Conservation (phyloP, 2,329 filamentous ascomycete genomes). For the Ascochyta fabae region DNA sequence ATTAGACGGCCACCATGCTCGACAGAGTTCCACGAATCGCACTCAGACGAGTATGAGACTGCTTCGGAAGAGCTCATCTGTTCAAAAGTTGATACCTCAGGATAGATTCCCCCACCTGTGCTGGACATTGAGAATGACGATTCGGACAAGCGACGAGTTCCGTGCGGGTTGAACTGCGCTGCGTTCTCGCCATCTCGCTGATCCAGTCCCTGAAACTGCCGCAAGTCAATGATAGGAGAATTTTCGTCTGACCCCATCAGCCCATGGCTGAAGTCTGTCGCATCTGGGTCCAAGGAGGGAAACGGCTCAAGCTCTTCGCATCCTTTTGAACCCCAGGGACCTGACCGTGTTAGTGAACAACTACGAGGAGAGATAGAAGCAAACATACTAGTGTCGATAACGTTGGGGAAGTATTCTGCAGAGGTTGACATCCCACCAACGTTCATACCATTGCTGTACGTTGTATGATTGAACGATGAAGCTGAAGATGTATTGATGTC, state of each 20-base stretch:
- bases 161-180: slow-evolving; percentile 52
- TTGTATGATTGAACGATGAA: slow-evolving; percentile 28
- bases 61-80: slow-evolving; percentile 74
- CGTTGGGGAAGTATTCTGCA: slow-evolving; percentile 44
- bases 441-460: slow-evolving; percentile 32
- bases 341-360: slow-evolving; percentile 35
- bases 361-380: neutral
- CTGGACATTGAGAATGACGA: slow-evolving; percentile 77
- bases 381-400: slow-evolving; percentile 49
- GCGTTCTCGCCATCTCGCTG: slow-evolving; percentile 41
- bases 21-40: slow-evolving; percentile 71
- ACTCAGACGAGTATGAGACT: slow-evolving; percentile 65
- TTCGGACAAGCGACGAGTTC: slow-evolving; percentile 70
- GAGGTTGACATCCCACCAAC: slow-evolving; percentile 27
- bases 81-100: slow-evolving; percentile 74
- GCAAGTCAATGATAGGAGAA: slow-evolving; percentile 50
- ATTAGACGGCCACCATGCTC: slow-evolving; percentile 69
- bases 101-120: slow-evolving; percentile 60
- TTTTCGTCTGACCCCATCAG: slow-evolving; percentile 49
- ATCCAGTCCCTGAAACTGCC: slow-evolving; percentile 44
- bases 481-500: slow-evolving; percentile 34
- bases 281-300: slow-evolving; percentile 48
- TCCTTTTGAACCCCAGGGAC: slow-evolving; percentile 49
- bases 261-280: slow-evolving; percentile 47
- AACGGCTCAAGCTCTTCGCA: slow-evolving; percentile 49